Conservation (phyloP, 2,329 filamentous ascomycete species). For the Bipolaris gigantea region DNA sequence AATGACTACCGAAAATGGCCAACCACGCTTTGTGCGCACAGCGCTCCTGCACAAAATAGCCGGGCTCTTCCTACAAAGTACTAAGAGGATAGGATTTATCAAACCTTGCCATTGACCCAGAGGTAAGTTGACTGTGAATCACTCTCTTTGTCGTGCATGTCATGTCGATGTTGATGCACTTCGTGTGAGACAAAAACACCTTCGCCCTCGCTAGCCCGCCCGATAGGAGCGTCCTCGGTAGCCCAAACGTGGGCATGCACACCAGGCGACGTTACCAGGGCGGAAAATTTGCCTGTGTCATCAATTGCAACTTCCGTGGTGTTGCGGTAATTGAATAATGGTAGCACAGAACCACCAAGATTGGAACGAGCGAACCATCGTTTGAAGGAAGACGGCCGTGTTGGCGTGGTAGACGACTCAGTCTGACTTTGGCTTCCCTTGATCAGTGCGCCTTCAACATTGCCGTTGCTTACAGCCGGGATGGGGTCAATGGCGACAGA, state of each 20-base stretch:
- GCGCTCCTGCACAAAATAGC: neutral
- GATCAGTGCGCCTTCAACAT: slow-evolving; percentile 14
- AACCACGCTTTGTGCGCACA: neutral
- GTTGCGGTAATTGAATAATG: slow-evolving; percentile 18
- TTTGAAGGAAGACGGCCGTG: slow-evolving; percentile 19
- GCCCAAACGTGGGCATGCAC: slow-evolving; percentile 33
- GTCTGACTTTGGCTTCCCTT: neutral
- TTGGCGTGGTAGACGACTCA: neutral
- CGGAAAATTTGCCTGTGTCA: neutral
- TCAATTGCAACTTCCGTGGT: slow-evolving; percentile 1
- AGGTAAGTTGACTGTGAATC: slow-evolving; percentile 5
- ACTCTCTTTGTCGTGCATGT: slow-evolving; percentile 8
- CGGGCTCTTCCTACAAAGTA: neutral
- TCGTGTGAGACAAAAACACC: slow-evolving; percentile 35
- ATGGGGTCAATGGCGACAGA: slow-evolving; percentile 12
- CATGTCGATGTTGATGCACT: slow-evolving; percentile 22
- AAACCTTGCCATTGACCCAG: neutral
- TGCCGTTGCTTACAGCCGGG: slow-evolving; percentile 6
- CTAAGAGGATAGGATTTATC: neutral
- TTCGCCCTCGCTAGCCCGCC: slow-evolving; percentile 1
- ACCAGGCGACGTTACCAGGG: slow-evolving; percentile 6
- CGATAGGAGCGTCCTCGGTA: slow-evolving; percentile 7
- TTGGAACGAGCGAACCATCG: slow-evolving; percentile 21
- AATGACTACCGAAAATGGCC: neutral
- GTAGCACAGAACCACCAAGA: slow-evolving; percentile 17